Base-by-base conservation (phyloP, 352 stramenopile genomes). In the Phytophthora vignae region DNA sequence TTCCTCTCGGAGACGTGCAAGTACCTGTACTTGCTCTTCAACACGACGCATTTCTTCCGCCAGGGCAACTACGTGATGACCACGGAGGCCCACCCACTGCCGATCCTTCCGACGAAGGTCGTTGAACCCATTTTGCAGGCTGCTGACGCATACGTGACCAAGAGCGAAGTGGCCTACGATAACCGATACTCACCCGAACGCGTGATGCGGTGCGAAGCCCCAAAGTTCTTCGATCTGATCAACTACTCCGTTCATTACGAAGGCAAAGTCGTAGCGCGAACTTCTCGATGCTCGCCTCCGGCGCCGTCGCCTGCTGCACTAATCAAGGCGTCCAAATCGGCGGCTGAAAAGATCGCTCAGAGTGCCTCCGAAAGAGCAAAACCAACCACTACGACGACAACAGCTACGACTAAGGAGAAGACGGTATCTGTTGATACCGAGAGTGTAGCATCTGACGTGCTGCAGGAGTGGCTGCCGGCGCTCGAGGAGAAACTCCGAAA, bases 1-100 rank as follows among this genome's bases (percentile, higher is more conserved):
- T 99, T 99, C 73, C 85, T 99, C 0, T 98, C 94, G 11, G 98
- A 99, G 82, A 99, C 98, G 12, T 92, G 98, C 76, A 99, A 99
- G 78, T 99, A 99, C 78, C 83, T 99, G 3, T 99, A 98, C 79
- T 69, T 99, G 55, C 93, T 99, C 4, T 99, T 94, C 58, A 90
- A 94, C 71, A 90, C 79, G 48, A 93, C 94, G 22, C 96, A 99
- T 56, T 95, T 98, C 63, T 78, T 98, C 29, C 84, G 90, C 36
- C 68, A 92, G 10, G 79, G 90, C 21, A 87, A 94, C 38, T 99
- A 98, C 81, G 87, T 99, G 22, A 98, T 99, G 75, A 99, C 96
- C 29, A 99, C 97, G 0, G 97, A 99, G 71, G 97, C 96, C 4
- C 97, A 99, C 78, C 95, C 96, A 50, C 97, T 99, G 74, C 88